Base-by-base conservation (phyloP, 768 basidiomycete species). In the Chalciporus chontae region DNA sequence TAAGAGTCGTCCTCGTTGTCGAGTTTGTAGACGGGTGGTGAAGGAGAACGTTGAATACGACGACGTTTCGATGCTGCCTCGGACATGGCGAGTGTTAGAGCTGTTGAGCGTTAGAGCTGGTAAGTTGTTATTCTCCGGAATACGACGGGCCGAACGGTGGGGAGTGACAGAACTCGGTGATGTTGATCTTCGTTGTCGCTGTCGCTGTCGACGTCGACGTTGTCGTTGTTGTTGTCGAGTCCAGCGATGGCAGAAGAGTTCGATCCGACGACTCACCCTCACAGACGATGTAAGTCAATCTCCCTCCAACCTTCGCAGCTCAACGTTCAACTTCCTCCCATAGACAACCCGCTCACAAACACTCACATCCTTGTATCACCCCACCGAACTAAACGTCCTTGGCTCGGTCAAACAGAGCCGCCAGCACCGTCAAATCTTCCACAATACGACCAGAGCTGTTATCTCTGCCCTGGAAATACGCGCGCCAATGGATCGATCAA, bases 351-450 rank as follows among this genome's bases (percentile, higher is more conserved):
- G 4, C 77, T 94, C 50, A 83, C 80, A 0, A 77, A 80, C 51
- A 85, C 85, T 58, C 76, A 89, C 62, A 71, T 93, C 47, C 81
- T 94, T 29, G 87, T 93, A 31, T 93, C 91, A 34, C 90, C 93
- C 0, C 93, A 95, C 67, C 86, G 94, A 45, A 90, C 77, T 8
- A 91, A 89, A 60, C 82, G 94, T 17, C 94, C 94, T 13, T 96
- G 94, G 94, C 77, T 84, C 36, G 93, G 93, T 26, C 90, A 94
- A 64, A 81, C 82, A 1, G 93, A 95, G 54, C 66, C 81, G 1
- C 76, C 84, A 0, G 77, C 83, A 50, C 41, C 73, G 1, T 60
- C 70, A 7, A 63, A 71, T 31, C 73, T 87, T 5, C 85, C 84
- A 0, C 54, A 74, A 39, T 79, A 90, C 57, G 90, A 93, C 59